Evolutionary conservation across 2,329 filamentous ascomycete genomes (phyloP).

Genomic region (Proliferodiscus dingleyae): DNA sequence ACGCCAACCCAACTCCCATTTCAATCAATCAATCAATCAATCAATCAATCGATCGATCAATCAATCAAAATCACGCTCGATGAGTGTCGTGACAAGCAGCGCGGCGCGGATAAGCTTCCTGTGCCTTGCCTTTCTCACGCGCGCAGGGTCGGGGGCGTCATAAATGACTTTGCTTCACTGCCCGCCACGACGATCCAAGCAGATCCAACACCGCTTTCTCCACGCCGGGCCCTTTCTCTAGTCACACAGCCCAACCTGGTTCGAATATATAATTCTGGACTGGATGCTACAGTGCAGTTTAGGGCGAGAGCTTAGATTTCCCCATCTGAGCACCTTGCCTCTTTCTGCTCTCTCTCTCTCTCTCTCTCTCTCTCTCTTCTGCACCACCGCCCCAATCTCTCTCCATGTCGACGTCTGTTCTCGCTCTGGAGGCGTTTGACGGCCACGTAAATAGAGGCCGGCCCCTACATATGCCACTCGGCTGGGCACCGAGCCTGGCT

Average conservation of each 20-base stretch:
- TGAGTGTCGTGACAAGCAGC: constrained; percentile 17
- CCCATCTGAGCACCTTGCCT: no score
- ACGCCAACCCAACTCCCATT: constrained; percentile 18
- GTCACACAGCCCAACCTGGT: constrained; percentile 19
- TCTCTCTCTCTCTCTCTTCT: not conserved
- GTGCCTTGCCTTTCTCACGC: constrained; percentile 18
- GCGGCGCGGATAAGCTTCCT: constrained; percentile 16
- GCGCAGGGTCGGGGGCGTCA: no score
- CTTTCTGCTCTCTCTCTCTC: no score
- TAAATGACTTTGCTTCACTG: constrained; percentile 16
- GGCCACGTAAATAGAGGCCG: not conserved
- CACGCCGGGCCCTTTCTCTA: constrained; percentile 8
- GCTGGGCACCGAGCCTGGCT: not conserved
- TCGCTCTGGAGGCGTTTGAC: constrained; percentile 2
- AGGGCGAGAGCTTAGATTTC: no score
- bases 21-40: no score
- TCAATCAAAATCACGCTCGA: constrained; percentile 23
- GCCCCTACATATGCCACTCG: no score
- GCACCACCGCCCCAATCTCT: not conserved
- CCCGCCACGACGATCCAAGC: constrained; percentile 13
- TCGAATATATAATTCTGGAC: no score
- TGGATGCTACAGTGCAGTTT: no score
- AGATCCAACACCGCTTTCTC: constrained; percentile 8
- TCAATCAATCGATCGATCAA: no score
- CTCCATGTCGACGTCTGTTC: constrained; percentile 4